Evolutionary conservation across 1,139 yeast genomes (phyloP).

Genomic region (Torulaspora globosa): DNA sequence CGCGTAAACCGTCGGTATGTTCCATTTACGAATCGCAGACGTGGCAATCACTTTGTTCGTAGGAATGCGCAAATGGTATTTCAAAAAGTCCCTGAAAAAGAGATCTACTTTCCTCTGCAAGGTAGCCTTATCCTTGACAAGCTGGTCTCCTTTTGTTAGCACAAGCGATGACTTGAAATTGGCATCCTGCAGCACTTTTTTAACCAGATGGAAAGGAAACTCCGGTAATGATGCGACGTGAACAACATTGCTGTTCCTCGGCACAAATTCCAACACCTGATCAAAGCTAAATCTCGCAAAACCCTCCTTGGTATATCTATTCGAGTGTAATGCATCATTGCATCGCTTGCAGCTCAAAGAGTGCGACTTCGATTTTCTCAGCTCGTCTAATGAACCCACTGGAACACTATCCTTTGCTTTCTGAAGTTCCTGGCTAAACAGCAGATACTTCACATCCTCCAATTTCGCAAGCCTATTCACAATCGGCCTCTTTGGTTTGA

Average conservation of each 20-base stretch:
- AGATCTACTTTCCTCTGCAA: slow-evolving; percentile 21
- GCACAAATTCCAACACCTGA: slow-evolving; percentile 44
- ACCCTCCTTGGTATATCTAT: slow-evolving; percentile 39
- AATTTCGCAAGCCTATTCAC: slow-evolving; percentile 16
- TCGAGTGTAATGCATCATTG: slow-evolving; percentile 47
- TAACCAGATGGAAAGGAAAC: slow-evolving; percentile 59
- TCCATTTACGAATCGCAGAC: slow-evolving; percentile 55
- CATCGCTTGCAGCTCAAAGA: slow-evolving; percentile 50
- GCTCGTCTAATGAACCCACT: slow-evolving; percentile 12
- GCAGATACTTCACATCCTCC: slow-evolving; percentile 30
- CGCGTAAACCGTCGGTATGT: slow-evolving; percentile 39
- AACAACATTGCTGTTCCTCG: slow-evolving; percentile 48
- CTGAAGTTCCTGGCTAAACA: slow-evolving; percentile 34
- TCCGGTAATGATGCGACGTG: slow-evolving; percentile 64
- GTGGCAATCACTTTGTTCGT: slow-evolving; percentile 47
- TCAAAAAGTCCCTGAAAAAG: slow-evolving; percentile 35
- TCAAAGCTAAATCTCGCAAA: slow-evolving; percentile 41
- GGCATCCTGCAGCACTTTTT: slow-evolving; percentile 35
- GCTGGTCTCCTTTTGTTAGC: slow-evolving; percentile 33
- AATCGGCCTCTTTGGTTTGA: slow-evolving; percentile 24
- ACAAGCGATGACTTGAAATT: slow-evolving; percentile 20
- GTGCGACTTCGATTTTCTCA: slow-evolving; percentile 17
- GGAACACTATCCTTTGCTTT: slow-evolving; percentile 19
- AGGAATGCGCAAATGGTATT: slow-evolving; percentile 41
- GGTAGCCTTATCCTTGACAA: slow-evolving; percentile 20